A percentile compares a stretch with the other conserved stretches of the same genome.
Evolutionary conservation across 108 stramenopile species (phyloP).

Genomic region (Skeletonema grethae): DNA sequence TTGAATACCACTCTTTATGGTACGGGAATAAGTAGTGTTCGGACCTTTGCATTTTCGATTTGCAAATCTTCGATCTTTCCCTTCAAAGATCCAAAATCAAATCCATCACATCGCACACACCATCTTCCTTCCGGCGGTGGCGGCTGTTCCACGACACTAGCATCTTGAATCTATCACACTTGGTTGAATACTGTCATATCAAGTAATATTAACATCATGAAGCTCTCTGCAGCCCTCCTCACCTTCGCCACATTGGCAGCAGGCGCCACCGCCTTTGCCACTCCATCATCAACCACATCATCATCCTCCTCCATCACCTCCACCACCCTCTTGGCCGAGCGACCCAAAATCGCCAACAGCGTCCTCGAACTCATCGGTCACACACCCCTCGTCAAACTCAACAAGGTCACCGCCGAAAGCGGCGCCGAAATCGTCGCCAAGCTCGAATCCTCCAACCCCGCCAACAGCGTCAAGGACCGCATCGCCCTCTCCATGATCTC

Average conservation of each 20-base stretch:
- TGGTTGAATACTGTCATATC: not conserved
- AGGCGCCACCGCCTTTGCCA: conserved; percentile 17
- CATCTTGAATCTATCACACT: too few species aligned
- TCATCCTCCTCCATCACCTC: conserved; percentile 14
- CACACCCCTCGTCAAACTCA: conserved; percentile 84
- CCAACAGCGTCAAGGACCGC: conserved; percentile 91
- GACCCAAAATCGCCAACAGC: conserved; percentile 81
- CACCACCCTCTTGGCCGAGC: conserved; percentile 6
- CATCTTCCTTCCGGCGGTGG: too few species aligned
- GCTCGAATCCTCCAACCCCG: conserved; percentile 87
- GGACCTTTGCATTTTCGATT: too few species aligned
- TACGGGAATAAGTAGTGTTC: not conserved
- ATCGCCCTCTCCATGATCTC: conserved; percentile 82
- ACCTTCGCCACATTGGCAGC: not conserved
- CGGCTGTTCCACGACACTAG: too few species aligned
- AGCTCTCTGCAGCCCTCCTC: conserved; percentile 2
- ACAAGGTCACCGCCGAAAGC: conserved; percentile 60
- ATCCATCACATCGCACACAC: too few species aligned
- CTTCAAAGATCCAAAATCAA: too few species aligned
- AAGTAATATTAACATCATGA: not conserved
- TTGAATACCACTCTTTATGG: too few species aligned
- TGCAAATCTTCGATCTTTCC: too few species aligned
- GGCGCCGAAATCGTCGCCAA: conserved; percentile 84
- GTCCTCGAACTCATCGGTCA: conserved; percentile 85
- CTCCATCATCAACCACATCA: conserved; percentile 6